Evolutionary conservation across 208 protist genomes (phyloP).

Genomic region (Acanthamoeba divionensis): DNA sequence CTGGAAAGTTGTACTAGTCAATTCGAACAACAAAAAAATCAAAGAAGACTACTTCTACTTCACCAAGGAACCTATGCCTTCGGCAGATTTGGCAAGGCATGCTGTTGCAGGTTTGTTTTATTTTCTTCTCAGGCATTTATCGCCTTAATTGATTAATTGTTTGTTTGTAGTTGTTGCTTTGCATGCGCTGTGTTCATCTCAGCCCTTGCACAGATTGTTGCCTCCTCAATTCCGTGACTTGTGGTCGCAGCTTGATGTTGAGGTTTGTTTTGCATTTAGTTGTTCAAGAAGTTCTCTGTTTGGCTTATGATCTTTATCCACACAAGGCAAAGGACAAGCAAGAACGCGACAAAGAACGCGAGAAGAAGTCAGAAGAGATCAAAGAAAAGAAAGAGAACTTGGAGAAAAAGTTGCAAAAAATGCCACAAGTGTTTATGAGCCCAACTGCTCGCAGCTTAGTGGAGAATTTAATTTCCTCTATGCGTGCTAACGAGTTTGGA

Average conservation of each 20-base stretch:
- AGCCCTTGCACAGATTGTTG: constrained; percentile 4
- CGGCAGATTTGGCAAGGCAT: constrained; percentile 12
- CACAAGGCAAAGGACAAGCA: constrained; percentile 45
- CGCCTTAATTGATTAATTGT: background rate
- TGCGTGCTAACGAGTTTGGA: background rate
- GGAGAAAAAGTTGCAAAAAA: constrained; percentile 44
- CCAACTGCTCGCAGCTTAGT: constrained; percentile 30
- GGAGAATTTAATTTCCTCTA: constrained; percentile 18
- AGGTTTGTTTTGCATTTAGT: background rate
- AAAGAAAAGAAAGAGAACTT: constrained; percentile 53
- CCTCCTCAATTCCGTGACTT: constrained; percentile 38
- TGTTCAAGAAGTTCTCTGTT: background rate
- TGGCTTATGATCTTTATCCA: too few species aligned
- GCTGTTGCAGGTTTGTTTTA: background rate
- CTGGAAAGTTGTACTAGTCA: constrained; percentile 31
- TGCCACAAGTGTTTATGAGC: constrained; percentile 54
- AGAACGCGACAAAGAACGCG: background rate
- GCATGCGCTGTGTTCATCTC: background rate
- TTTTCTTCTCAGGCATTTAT: background rate
- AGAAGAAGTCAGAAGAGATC: background rate
- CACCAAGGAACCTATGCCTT: background rate
- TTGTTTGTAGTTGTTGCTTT: constrained; percentile 12
- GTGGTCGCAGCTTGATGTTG: constrained; percentile 25
- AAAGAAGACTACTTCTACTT: constrained; percentile 33
- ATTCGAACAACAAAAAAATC: constrained; percentile 52